These are phyloP conservation scores for Ophiobolus disseminans DNA, from an alignment of 2,329 filamentous ascomycete genomes.

Conservation along the genomic window DNA sequence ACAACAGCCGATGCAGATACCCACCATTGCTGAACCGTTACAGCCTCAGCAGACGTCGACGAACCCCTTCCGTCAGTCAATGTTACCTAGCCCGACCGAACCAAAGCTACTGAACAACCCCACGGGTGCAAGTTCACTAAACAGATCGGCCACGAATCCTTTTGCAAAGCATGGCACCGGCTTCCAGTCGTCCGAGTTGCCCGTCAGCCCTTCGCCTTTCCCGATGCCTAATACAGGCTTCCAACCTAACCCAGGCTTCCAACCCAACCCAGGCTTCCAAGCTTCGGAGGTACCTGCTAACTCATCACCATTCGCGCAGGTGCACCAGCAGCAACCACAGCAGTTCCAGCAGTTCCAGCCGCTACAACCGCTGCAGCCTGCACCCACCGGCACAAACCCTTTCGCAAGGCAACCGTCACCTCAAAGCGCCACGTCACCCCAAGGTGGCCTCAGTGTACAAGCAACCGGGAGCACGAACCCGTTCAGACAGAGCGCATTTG, in stretches of 20 bases:
- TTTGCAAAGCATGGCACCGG: conserved; percentile 71
- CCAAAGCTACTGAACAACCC: conserved; percentile 43
- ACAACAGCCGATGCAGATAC: conserved; percentile 30
- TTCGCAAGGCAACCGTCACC: conserved; percentile 66
- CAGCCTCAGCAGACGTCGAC: conserved; percentile 68
- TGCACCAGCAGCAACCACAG: conserved; percentile 48
- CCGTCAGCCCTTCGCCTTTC: conserved; percentile 35
- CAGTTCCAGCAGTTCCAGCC: conserved; percentile 10
- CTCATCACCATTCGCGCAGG: conserved; percentile 41
- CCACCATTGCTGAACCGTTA: conserved; percentile 49
- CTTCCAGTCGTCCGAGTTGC: conserved; percentile 38
- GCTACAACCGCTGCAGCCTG: conserved; percentile 57
- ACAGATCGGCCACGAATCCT: conserved; percentile 80
- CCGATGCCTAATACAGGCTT: too few species aligned
- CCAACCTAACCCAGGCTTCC: too few species aligned
- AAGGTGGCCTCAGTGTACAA: conserved; percentile 65
- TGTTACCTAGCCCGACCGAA: conserved; percentile 61
- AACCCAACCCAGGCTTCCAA: too few species aligned
- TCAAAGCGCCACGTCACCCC: conserved; percentile 36
- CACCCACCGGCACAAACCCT: conserved; percentile 74
- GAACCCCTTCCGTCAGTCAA: conserved; percentile 94
- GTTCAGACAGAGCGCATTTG: conserved; percentile 88
- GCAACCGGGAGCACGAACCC: conserved; percentile 91
- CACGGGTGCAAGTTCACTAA: conserved; percentile 47
- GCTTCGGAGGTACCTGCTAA: too few species aligned